Base-by-base conservation (phyloP, 1,139 yeast species). In the Saccharomyces hybrid region DNA sequence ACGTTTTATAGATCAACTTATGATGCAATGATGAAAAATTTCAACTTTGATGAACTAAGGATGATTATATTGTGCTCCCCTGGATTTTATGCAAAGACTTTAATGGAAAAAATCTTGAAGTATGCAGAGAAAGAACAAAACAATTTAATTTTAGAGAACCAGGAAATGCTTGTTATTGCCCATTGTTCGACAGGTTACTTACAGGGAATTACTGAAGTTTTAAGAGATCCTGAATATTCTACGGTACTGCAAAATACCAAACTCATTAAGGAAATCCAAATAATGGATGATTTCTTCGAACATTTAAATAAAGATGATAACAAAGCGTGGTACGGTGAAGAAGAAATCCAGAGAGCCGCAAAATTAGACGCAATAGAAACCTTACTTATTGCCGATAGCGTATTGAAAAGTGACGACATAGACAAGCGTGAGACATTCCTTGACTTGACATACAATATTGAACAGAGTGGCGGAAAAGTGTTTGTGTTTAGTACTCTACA, bases 321-420 rank as follows among this genome's bases (percentile, higher is more conserved):
- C 51, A 80, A 82, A 58, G 96, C 97, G 4, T 91, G 96, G 95
- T 91, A 91, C 69, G 98, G 98, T 16, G 84, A 85, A n/a, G 77
- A 78, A 26, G 97, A 89, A 62, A 88, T 86, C 28, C 77, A 75
- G 49, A 83, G 79, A 59, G 97, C 97, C 0, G 76, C 84, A 1
- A 80, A 79, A 14, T 73, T 82, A 65, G 95, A 93, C 9, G 95
- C 96, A 0, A 87, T 91, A 3, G 79, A 82, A 56, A 78, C 82
- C 48, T 73, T 91, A 50, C 70, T 91, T 74, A 78, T 91, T 53
- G 83, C 97, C 0, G 98, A 91, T 66, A 73, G 86, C 0, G 70
- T 90, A 50, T 85, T 90, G 72, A 77, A 95, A 61, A 83, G 85
- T 58, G 88, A 86, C 65, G 93, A 88, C 66, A 75, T 89, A 25